Evolutionary conservation across 2,329 filamentous ascomycete species (phyloP), one percentile per base, ranked within the genome.

Genomic region (Cladosporium colombiae): DNA sequence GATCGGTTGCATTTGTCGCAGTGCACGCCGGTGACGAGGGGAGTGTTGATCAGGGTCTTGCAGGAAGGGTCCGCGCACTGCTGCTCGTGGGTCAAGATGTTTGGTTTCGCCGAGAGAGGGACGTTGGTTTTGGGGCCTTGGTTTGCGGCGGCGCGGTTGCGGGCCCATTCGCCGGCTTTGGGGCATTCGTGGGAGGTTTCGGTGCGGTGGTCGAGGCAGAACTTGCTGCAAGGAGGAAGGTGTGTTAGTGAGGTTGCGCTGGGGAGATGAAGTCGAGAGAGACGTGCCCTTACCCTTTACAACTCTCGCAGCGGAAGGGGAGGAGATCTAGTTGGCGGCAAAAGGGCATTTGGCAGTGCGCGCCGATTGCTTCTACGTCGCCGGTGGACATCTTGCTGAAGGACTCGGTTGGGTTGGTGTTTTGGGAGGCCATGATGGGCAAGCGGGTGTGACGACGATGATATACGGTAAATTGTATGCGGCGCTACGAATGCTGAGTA

Each of bases 301-400:
- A 99, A 71, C 91, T 95, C 77, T 96, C 91, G 81, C 95, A 99
- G 75, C 88, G 86, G 79, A 98, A 98, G 4, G 95, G 95, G 5
- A 99, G 87, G 78, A 99, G 98, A 80, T 98, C 95, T 67, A 98
- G 91, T 76, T 95, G 91, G 77, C 93, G 90, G 84, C 95, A 99
- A 83, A 92, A 96, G 70, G 90, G 83, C 80, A 91, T 89, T 78
- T 97, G 88, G 85, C 95, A 99, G 82, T 97, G 93, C 68, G 87
- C 87, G 78, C 95, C 95, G 72, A 98, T 90, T 27, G 93, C 86
- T 73, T 91, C 89, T 57, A 93, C 89, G 79, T 97, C 93, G 76
- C 84, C 85, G 74, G 88, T 85, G 74, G 90, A 84, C 89, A 93
- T 93, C 68, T 85, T 85, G 77, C 89, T 85, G 81, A 89, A 92